phyloP scores from a whole-genome alignment of 352 stramenopile genomes.

The Pythium rishiriense region DNA sequence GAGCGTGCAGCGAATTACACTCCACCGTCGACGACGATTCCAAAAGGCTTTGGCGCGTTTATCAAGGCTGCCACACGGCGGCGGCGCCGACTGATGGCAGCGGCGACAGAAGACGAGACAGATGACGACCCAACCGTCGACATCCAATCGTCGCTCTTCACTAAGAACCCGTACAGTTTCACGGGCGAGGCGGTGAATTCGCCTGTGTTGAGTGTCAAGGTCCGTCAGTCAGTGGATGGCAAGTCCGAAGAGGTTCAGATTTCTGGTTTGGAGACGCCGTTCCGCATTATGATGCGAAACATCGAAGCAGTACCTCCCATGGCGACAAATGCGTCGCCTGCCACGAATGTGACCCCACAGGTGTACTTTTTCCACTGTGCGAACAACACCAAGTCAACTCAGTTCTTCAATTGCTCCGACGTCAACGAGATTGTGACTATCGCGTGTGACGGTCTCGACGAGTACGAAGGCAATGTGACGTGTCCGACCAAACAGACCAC shows the following conservation, averaged over 20 bases:
- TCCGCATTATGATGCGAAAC: constrained; percentile 60
- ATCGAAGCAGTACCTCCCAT: constrained; percentile 31
- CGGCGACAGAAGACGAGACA: constrained; percentile 14
- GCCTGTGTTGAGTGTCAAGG: constrained; percentile 60
- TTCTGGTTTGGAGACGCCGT: constrained; percentile 36
- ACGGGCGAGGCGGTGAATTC: constrained; percentile 50
- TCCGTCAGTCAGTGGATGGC: constrained; percentile 30
- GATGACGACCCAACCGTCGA: constrained; percentile 52
- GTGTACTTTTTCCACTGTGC: constrained; percentile 46
- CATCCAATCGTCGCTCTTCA: constrained; percentile 62
- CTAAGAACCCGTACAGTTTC: constrained; percentile 69
- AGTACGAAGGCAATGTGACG: constrained; percentile 47
- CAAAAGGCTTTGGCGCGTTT: constrained; percentile 47
- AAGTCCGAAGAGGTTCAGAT: constrained; percentile 38
- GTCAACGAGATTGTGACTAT: constrained; percentile 39
- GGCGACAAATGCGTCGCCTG: not conserved
- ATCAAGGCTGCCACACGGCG: constrained; percentile 23
- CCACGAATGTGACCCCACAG: constrained; percentile 18
- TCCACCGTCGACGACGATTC: constrained; percentile 50
- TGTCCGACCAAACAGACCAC: constrained; percentile 41
- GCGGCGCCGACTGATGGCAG: constrained; percentile 14
- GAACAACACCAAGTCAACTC: constrained; percentile 47
- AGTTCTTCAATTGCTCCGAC: constrained; percentile 56
- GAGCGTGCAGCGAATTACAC: constrained; percentile 56
- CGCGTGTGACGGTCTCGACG: constrained; percentile 48